A percentile compares a stretch with the other conserved stretches of the same genome.
Conservation (phyloP, 2,329 filamentous ascomycete species). For the Zarea fungicola region DNA sequence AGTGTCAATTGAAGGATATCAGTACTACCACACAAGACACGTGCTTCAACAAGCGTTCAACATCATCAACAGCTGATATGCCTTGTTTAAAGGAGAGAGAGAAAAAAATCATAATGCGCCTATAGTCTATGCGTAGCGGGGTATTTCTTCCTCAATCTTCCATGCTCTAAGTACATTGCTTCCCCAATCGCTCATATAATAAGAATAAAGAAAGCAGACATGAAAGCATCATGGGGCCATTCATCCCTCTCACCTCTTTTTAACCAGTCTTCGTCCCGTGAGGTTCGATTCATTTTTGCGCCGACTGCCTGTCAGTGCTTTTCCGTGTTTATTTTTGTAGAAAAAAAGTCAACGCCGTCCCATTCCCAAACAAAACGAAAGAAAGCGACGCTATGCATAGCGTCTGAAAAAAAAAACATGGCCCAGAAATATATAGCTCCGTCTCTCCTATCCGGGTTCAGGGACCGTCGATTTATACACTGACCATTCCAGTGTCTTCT, state of each 20-base stretch:
- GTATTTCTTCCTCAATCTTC: slow-evolving; percentile 10
- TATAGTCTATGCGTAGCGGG: slow-evolving; percentile 9
- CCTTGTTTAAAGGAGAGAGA: no score
- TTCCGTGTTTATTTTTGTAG: not conserved
- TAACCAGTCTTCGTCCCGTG: not conserved
- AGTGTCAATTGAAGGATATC: no score
- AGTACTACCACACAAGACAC: no score
- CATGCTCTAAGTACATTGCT: not conserved
- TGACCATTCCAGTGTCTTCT: slow-evolving; percentile 29
- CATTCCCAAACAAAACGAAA: slow-evolving; percentile 2
- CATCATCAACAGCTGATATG: not conserved
- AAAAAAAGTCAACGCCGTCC: not conserved
- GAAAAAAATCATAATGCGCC: slow-evolving; percentile 5
- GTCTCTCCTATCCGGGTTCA: no score
- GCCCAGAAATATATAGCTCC: no score
- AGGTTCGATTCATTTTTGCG: not conserved
- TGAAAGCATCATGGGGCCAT: not conserved
- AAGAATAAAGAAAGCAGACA: not conserved
- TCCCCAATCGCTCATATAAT: not conserved
- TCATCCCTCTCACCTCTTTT: not conserved
- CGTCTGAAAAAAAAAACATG: slow-evolving; percentile 14
- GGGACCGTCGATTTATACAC: slow-evolving; percentile 20
- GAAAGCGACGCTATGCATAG: slow-evolving; percentile 12
- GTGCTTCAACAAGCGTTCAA: not conserved
- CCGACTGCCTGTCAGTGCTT: not conserved